A percentile compares a stretch with the other conserved stretches of the same genome.
Conservation (phyloP, 2,329 filamentous ascomycete species). For the Apiospora arundinis region DNA sequence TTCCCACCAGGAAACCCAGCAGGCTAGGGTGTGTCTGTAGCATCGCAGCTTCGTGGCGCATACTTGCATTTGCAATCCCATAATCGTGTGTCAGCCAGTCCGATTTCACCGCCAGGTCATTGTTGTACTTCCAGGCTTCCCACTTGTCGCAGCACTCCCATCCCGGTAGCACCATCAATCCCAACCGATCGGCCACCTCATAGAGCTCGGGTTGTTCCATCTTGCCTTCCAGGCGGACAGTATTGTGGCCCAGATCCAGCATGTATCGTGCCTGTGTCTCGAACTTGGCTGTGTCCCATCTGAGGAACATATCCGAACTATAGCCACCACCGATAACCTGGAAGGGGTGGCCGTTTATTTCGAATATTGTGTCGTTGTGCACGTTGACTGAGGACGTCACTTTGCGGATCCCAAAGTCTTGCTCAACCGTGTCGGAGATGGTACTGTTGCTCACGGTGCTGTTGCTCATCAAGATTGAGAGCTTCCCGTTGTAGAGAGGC, state of each 20-base stretch:
- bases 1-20: constrained; percentile 64
- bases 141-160: constrained; percentile 75
- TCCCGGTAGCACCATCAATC: constrained; percentile 66
- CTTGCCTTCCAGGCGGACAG: constrained; percentile 68
- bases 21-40: constrained; percentile 66
- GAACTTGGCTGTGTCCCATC: constrained; percentile 58
- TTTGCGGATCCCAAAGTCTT: constrained; percentile 59
- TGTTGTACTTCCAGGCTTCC: constrained; percentile 68
- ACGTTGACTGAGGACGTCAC: constrained; percentile 58
- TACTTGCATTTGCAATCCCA: constrained; percentile 56
- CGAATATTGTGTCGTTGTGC: constrained; percentile 61
- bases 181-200: constrained; percentile 62
- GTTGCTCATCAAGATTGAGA: constrained; percentile 36
- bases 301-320: constrained; percentile 65
- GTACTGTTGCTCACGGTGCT: neutral
- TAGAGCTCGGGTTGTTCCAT: constrained; percentile 68
- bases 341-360: constrained; percentile 62
- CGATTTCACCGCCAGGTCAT: constrained; percentile 50
- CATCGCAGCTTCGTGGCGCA: constrained; percentile 65
- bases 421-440: constrained; percentile 42
- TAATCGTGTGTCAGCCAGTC: constrained; percentile 63
- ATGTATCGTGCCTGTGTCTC: constrained; percentile 57
- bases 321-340: constrained; percentile 68
- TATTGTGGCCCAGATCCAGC: constrained; percentile 68
- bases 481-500: constrained; percentile 51